phyloP scores from a whole-genome alignment of 2,329 filamentous ascomycete species.

The Aspergillus nomiae region DNA sequence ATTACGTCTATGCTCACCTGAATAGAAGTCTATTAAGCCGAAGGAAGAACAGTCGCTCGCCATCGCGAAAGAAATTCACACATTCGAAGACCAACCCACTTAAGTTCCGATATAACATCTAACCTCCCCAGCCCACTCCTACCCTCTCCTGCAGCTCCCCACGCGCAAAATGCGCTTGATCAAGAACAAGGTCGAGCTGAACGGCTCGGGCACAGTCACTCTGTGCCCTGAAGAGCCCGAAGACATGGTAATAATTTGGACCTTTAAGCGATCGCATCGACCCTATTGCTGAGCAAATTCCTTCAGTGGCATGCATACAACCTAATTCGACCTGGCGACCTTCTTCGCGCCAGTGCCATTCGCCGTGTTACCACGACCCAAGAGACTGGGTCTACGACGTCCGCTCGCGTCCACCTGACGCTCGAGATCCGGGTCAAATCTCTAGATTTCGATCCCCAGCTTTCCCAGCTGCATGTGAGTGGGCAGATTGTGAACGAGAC shows the following conservation, averaged over 20 bases:
- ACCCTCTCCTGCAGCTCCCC: background rate
- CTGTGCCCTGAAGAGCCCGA: constrained; percentile 72
- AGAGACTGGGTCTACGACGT: constrained; percentile 62
- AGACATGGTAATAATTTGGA: constrained; percentile 62
- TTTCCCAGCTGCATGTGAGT: constrained; percentile 67
- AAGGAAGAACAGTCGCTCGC: background rate
- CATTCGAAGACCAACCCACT: background rate
- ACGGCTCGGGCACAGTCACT: constrained; percentile 66
- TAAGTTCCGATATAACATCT: too few species aligned
- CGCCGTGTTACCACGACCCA: constrained; percentile 65
- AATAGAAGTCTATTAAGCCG: background rate
- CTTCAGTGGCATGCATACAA: constrained; percentile 73
- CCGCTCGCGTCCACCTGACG: constrained; percentile 64
- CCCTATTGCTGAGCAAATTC: constrained; percentile 8
- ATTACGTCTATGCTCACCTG: background rate
- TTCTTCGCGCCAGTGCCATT: constrained; percentile 66
- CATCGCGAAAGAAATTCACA: background rate
- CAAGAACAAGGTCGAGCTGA: constrained; percentile 66
- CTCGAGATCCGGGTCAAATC: constrained; percentile 67
- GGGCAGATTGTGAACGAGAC: constrained; percentile 69
- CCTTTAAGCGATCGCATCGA: background rate
- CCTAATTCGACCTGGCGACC: constrained; percentile 66
- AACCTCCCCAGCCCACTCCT: background rate
- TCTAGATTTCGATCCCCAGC: constrained; percentile 70
- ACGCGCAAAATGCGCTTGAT: constrained; percentile 61